Evolutionary conservation across 768 basidiomycete species (phyloP).

Genomic region (Gloeophyllum trabeum): DNA sequence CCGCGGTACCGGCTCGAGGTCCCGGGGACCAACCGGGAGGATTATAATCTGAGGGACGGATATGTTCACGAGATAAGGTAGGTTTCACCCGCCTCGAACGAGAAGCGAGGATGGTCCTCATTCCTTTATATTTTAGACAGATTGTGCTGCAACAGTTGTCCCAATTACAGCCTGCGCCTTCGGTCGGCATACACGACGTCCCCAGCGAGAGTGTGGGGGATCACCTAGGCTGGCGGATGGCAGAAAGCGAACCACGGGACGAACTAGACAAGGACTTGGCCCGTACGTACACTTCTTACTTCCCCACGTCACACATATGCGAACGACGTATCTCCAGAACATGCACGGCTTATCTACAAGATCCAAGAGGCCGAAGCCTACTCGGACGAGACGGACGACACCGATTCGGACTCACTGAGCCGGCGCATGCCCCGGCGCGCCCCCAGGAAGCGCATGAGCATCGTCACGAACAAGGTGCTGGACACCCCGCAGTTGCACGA

Average conservation of each 20-base stretch:
- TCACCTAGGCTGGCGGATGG: constrained; percentile 44
- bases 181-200: constrained; percentile 77
- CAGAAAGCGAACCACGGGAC: constrained; percentile 32
- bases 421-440: constrained; percentile 15
- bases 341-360: constrained; percentile 46
- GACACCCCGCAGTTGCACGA: constrained; percentile 25
- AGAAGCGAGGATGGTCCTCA: constrained; percentile 26
- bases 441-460: constrained; percentile 51
- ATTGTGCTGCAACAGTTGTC: constrained; percentile 43
- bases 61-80: constrained; percentile 74
- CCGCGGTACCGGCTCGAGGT: constrained; percentile 92
- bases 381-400: constrained; percentile 31
- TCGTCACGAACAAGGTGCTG: constrained; percentile 50
- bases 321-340: constrained; percentile 29
- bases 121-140: constrained; percentile 28
- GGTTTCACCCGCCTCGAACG: constrained; percentile 13
- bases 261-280: constrained; percentile 61
- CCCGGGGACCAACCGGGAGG: constrained; percentile 86
- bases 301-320: neutral
- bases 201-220: constrained; percentile 57
- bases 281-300: constrained; percentile 33
- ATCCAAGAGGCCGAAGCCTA: constrained; percentile 16
- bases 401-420: constrained; percentile 11
- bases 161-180: constrained; percentile 64
- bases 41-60: constrained; percentile 73